Base-by-base conservation (phyloP, 192 early-diverging fungal species). In the Entomortierella parvispora region DNA sequence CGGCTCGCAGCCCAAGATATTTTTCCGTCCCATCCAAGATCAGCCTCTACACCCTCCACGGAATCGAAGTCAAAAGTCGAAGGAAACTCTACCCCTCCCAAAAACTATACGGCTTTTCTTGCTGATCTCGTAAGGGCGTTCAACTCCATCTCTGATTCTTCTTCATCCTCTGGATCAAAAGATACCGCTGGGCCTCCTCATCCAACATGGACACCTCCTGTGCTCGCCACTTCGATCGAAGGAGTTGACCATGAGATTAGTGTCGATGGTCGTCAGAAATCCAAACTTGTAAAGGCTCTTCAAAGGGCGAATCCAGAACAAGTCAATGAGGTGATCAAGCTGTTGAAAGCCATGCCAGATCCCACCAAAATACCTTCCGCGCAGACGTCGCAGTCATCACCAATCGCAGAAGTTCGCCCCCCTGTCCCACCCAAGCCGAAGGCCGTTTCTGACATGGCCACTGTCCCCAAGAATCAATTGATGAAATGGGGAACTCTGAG, bases 281-380 rank as follows among this genome's bases (percentile, higher is more conserved):
- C 62, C 45, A 77, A 77, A 22, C 65, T 77, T 32, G 43, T 77
- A 40, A 62, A 50, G n/a, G 74, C 74, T 11, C 32, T 77, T 1
- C 74, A 63, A 14, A 43, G 46, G 18, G 74, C 74, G 0, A 55
- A 68, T 15, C 65, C 74, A 14, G 60, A 52, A 0, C 53, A 77
- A 22, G 65, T 77, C 18, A 77, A 77, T 28, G 65, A 77, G 48
- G 33, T 77, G 1, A 77, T 77, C 20, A 9, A 52, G 17, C 22
- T 77, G 2, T 37, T 77, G 42, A 77, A 77, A 25, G 74, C 74
- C 33, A 77, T 77, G 74, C 74, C 74, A 2, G 74, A 77, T 25
- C 74, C 74, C 23, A 46, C 74, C 20, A 67, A 45, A 42, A 1
- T 22, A 23, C 26, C 18, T 14, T 14, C 12, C 12, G 37, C 28